phyloP scores from a whole-genome alignment of 139 green algal species.

The Raphidocelis subcapitata region DNA sequence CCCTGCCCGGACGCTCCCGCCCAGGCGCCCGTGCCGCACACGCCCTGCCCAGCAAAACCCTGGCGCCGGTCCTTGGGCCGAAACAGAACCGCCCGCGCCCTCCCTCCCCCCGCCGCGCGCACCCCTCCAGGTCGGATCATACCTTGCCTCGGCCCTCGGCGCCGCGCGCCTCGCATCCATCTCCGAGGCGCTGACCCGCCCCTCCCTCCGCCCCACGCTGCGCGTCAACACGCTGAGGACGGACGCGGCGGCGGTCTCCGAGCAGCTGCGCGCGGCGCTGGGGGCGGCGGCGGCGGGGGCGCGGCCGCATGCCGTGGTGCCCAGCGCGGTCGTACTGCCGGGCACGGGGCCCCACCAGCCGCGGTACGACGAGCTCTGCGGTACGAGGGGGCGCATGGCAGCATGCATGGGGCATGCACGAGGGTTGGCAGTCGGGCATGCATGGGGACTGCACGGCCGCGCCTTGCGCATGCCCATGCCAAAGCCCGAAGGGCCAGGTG shows the following conservation, averaged over 20 bases:
- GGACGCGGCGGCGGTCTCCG: not conserved
- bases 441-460: not conserved
- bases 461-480: not conserved
- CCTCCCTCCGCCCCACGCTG: conserved; percentile 7
- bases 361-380: conserved; percentile 14
- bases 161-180: not conserved
- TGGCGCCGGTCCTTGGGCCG: not conserved
- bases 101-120: too few species aligned
- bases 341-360: conserved; percentile 12
- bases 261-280: conserved; percentile 9
- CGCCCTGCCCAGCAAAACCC: not conserved
- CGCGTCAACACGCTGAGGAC: conserved; percentile 16
- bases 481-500: not conserved
- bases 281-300: not conserved
- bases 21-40: too few species aligned
- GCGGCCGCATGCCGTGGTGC: not conserved
- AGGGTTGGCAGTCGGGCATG: not conserved
- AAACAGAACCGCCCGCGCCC: too few species aligned
- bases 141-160: conserved; percentile 10
- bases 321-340: conserved; percentile 17
- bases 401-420: not conserved
- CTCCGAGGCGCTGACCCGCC: conserved; percentile 1
- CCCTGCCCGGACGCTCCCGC: too few species aligned
- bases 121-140: conserved; percentile 13
- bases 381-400: not conserved